A percentile compares a stretch with the other conserved stretches of the same genome.
phyloP scores from a whole-genome alignment of 2,329 filamentous ascomycete genomes.

The Pseudocercospora vitis region DNA sequence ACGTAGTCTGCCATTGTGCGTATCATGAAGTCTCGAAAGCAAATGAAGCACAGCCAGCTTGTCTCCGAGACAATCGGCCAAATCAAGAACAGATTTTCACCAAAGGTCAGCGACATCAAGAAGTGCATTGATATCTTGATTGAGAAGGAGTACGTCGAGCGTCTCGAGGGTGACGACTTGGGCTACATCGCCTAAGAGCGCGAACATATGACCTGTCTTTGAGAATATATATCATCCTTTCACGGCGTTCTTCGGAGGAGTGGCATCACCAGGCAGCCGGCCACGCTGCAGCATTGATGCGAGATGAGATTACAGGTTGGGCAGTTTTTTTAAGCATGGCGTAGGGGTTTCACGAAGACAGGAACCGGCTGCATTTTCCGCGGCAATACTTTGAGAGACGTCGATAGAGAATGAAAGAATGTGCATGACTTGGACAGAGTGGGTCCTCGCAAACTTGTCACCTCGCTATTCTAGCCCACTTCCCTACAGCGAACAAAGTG shows the following conservation, averaged over 20 bases:
- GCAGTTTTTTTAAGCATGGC: slow-evolving; percentile 31
- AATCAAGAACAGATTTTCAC: slow-evolving; percentile 88
- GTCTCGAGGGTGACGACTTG: slow-evolving; percentile 88
- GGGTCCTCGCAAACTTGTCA: too few species aligned
- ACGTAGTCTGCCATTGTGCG: slow-evolving; percentile 91
- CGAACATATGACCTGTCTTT: slow-evolving; percentile 4
- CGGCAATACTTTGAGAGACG: neutral
- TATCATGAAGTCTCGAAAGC: slow-evolving; percentile 99
- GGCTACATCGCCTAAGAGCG: slow-evolving; percentile 77
- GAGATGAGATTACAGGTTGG: slow-evolving; percentile 12
- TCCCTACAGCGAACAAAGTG: too few species aligned
- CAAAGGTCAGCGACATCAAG: slow-evolving; percentile 94
- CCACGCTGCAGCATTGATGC: slow-evolving; percentile 13
- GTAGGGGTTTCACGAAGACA: slow-evolving; percentile 29
- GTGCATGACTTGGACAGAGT: slow-evolving; percentile 4
- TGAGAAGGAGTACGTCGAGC: slow-evolving; percentile 98
- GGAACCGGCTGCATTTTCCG: neutral
- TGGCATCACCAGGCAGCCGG: slow-evolving; percentile 8
- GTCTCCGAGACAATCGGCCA: slow-evolving; percentile 95
- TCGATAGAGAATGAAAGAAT: neutral
- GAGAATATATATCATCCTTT: neutral
- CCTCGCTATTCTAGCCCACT: too few species aligned
- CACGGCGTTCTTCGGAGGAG: slow-evolving; percentile 1
- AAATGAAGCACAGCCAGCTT: slow-evolving; percentile 94
- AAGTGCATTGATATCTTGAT: slow-evolving; percentile 98